These are phyloP conservation scores for Dryas alaskensis DNA, from an alignment of 306 rosid species.

Conservation along the genomic window DNA sequence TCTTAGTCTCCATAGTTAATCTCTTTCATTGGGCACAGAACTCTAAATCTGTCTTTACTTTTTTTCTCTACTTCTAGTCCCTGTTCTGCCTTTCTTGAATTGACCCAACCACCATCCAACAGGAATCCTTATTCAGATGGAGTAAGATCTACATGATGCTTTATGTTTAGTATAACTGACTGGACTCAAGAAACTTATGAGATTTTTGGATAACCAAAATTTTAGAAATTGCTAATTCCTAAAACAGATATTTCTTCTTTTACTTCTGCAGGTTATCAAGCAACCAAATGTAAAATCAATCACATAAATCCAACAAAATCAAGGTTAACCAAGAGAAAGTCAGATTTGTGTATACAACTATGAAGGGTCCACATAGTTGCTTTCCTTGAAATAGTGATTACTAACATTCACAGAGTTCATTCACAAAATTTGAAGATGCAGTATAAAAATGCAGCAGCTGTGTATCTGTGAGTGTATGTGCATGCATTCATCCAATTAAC, in stretches of 20 bases:
- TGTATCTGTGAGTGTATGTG: background rate
- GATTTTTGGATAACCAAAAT: background rate
- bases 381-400: background rate
- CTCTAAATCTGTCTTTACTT: too few species aligned
- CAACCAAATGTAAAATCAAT: background rate
- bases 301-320: background rate
- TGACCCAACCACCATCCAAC: background rate
- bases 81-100: background rate
- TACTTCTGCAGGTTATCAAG: background rate
- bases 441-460: background rate
- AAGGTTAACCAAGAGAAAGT: slow-evolving; percentile 1
- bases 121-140: background rate
- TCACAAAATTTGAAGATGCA: background rate
- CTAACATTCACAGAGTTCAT: background rate
- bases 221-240: background rate
- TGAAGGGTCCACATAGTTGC: background rate
- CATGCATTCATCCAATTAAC: background rate
- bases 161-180: background rate
- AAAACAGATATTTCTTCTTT: background rate
- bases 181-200: background rate
- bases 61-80: background rate
- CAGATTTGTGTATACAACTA: background rate
- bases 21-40: too few species aligned
- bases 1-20: too few species aligned
- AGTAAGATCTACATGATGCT: background rate